A percentile compares a stretch with the other conserved stretches of the same genome.
These are phyloP conservation scores for Globisporangium camurandrum DNA, from an alignment of 352 stramenopile genomes.

Conservation along the genomic window DNA sequence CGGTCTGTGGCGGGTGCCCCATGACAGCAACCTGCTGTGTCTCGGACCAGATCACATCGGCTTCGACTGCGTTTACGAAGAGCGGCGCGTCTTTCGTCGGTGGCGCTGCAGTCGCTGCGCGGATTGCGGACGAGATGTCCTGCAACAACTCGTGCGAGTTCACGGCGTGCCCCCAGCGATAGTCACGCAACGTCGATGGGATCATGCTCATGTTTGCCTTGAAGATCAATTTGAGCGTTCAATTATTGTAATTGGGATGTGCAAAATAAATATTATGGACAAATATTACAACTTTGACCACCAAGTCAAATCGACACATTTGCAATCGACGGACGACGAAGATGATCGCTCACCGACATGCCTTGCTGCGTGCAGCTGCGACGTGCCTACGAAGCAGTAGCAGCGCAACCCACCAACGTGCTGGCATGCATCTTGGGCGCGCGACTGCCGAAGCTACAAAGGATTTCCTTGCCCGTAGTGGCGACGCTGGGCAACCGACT, in stretches of 20 bases:
- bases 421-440: conserved; percentile 35
- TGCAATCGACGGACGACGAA: too few species aligned
- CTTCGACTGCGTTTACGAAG: conserved; percentile 58
- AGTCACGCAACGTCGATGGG: conserved; percentile 41
- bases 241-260: too few species aligned
- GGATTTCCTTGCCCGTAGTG: conserved; percentile 29
- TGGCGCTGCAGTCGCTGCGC: conserved; percentile 8
- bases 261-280: too few species aligned
- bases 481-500: conserved; percentile 5
- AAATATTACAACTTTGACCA: too few species aligned
- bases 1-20: conserved; percentile 51
- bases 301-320: too few species aligned
- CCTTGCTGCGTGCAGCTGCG: too few species aligned
- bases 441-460: conserved; percentile 35
- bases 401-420: conserved; percentile 10
- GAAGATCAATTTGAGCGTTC: too few species aligned
- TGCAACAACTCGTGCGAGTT: conserved; percentile 37
- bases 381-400: neutral
- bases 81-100: conserved; percentile 3
- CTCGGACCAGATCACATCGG: conserved; percentile 64
- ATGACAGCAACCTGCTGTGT: conserved; percentile 42
- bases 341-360: neutral
- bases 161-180: conserved; percentile 59
- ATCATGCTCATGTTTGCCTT: too few species aligned
- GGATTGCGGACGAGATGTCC: conserved; percentile 22